Evolutionary conservation across 768 basidiomycete species (phyloP).

Genomic region (Boletus barrowsii): DNA sequence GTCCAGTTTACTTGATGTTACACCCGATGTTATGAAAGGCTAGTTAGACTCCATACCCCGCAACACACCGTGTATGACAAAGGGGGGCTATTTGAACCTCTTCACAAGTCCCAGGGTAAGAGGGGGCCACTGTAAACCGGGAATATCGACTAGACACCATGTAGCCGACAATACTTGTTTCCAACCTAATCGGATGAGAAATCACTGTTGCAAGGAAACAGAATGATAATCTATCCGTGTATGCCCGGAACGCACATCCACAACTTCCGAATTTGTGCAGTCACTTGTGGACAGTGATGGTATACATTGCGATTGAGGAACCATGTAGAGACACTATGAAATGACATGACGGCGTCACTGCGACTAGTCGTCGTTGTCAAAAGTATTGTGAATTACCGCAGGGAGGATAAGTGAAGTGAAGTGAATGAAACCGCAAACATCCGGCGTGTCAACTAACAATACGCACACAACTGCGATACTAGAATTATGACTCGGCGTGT

Average conservation of each 20-base stretch:
- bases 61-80: too few species aligned
- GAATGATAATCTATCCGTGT: neutral
- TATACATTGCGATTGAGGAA: conserved; percentile 1
- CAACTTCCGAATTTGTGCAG: neutral
- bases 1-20: too few species aligned
- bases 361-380: neutral
- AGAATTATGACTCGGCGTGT: conserved; percentile 6
- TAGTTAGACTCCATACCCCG: too few species aligned
- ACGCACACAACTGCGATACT: neutral
- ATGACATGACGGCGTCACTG: neutral
- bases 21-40: too few species aligned
- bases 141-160: too few species aligned
- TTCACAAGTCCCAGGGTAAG: too few species aligned
- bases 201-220: too few species aligned
- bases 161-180: too few species aligned
- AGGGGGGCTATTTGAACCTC: too few species aligned
- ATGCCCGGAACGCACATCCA: neutral
- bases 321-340: neutral
- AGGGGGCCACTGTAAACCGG: too few species aligned
- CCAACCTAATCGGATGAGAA: too few species aligned
- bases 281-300: neutral
- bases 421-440: conserved; percentile 4
- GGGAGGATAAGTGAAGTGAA: neutral
- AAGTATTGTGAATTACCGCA: conserved; percentile 2
- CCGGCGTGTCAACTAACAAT: neutral